Evolutionary conservation across 805 yeast species (phyloP), one percentile per base, ranked within the genome.

Genomic region (Ogataea wickerhamii): DNA sequence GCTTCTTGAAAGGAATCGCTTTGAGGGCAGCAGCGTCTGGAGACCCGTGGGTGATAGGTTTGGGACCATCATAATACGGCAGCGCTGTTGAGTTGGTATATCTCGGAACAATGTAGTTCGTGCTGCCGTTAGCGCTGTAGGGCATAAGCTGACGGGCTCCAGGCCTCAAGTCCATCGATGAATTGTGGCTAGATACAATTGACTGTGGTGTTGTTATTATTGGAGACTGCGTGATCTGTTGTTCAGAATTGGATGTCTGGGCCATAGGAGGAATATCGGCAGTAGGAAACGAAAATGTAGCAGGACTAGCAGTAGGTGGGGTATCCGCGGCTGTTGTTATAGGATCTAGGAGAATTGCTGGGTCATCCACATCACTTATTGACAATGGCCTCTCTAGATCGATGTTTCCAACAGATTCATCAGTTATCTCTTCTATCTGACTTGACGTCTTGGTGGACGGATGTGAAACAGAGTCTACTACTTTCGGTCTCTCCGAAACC

Each of bases 1-100:
- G 54, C 28, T 52, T 56, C 34, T 53, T 56, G 36, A 54, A 52
- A 2, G 40, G 43, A 7, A 43, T 5, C 3, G 42, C 16, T 32
- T 43, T 41, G 18, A 29, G 29, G 24, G 37, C 34, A 21, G 30
- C 3, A 11, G 23, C 10, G n/a, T 34, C 20, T 3, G 26, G 11
- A 29, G 18, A 19, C 11, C 14, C 28, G 14, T 19, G 32, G n/a
- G 37, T 25, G 17, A 26, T 18, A 7, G 29, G 23, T 22, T 41
- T 40, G 16, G 46, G 36, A 21, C 30, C 35, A 3, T 45, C 49
- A 33, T 49, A 44, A 25, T 38, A 40, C 11, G 48, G 45, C 23
- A 41, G 31, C 12, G 38, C n/a, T 16, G 34, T 18, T 7, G 38
- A 33, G 31, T 37, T 44, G 31, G 33, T 43, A 33, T 40, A 48